phyloP scores from a whole-genome alignment of 306 rosid genomes.

The Prunus padus region DNA sequence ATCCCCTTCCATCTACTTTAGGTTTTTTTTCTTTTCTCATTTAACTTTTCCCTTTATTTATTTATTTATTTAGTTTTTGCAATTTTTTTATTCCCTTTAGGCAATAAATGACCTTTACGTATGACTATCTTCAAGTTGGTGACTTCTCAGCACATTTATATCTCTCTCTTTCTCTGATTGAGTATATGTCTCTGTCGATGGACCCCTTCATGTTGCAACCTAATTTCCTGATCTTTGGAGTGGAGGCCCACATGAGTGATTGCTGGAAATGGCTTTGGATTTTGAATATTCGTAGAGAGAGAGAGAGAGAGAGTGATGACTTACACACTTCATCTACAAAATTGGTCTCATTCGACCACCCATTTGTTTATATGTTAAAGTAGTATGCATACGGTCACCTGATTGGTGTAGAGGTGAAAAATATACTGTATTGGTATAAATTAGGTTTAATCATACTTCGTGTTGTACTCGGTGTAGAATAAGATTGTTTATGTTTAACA shows the following conservation, averaged over 20 bases:
- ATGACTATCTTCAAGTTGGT: conserved; percentile 45
- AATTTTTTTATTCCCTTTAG: conserved; percentile 26
- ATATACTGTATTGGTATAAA: not conserved
- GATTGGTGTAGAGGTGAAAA: not conserved
- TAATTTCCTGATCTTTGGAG: conserved; percentile 59
- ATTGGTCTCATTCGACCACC: not conserved
- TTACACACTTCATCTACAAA: not conserved
- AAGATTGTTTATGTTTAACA: too few species aligned
- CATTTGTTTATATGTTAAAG: too few species aligned
- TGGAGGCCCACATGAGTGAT: conserved; percentile 61
- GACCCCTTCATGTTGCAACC: conserved; percentile 58
- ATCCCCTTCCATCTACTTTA: conserved; percentile 38
- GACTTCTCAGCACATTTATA: conserved; percentile 38
- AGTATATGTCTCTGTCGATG: conserved; percentile 58
- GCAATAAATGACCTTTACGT: conserved; percentile 49
- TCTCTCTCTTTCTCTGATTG: conserved; percentile 50
- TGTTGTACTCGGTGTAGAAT: not conserved
- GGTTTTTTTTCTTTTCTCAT: not conserved
- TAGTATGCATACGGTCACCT: not conserved
- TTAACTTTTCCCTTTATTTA: not conserved
- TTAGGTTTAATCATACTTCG: not conserved
- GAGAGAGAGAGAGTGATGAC: not conserved
- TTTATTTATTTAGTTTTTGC: not conserved
- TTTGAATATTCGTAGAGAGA: conserved; percentile 5
- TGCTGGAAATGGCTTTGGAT: conserved; percentile 42